Base-by-base conservation (phyloP, 108 stramenopile genomes). In the Poteriospumella lacustris region DNA sequence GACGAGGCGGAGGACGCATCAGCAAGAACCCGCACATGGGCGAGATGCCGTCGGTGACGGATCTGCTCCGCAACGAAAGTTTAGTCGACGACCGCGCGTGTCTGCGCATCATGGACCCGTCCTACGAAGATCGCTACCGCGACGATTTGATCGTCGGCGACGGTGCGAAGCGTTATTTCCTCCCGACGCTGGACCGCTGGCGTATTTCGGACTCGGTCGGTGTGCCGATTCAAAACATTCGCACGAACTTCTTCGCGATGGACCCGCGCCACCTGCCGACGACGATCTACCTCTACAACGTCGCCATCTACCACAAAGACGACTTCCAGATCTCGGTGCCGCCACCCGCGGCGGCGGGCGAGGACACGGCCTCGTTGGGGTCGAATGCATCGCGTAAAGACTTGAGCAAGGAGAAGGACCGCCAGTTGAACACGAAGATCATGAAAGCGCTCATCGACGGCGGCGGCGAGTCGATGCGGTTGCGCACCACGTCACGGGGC, bases 11-110 rank as follows among this genome's bases (percentile, higher is more conserved):
- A n/a, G n/a, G n/a, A n/a, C n/a, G n/a, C n/a, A n/a, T n/a, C n/a
- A n/a, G n/a, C n/a, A n/a, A n/a, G 31, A 73, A 73, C 36, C 41
- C 9, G 5, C 43, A 44, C 44, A 73, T 73, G 70, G 70, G 44
- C 5, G 41, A 73, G 47, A 56, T 73, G 5, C 31, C 31, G 3
- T 29, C 29, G 26, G 47, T 42, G 3, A 5, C 5, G 9, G 28
- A n/a, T n/a, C n/a, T n/a, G n/a, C n/a, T n/a, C n/a, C n/a, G n/a
- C n/a, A n/a, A n/a, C n/a, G n/a, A n/a, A n/a, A n/a, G n/a, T n/a
- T n/a, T n/a, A n/a, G n/a, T n/a, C n/a, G n/a, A n/a, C n/a, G n/a
- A n/a, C n/a, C n/a, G n/a, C n/a, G n/a, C n/a, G n/a, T n/a, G n/a
- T n/a, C n/a, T n/a, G n/a, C n/a, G n/a, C n/a, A n/a, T n/a, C n/a